These are phyloP conservation scores for Hypoxylon fuscum DNA, from an alignment of 495 filamentous ascomycete species.

Conservation along the genomic window DNA sequence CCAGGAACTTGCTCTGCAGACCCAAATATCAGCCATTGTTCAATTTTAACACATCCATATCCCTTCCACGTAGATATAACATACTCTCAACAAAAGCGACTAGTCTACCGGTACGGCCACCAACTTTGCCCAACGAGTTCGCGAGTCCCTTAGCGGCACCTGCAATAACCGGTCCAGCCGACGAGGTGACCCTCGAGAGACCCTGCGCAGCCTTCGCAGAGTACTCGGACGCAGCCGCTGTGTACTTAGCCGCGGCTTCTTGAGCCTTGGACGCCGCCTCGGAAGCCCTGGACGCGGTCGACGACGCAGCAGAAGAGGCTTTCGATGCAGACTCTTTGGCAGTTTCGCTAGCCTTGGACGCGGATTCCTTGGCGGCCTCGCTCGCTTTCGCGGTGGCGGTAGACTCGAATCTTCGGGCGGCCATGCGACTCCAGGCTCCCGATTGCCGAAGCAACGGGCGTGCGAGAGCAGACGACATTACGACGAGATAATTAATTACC, in stretches of 20 bases:
- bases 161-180: constrained; percentile 79
- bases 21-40: constrained; percentile 40
- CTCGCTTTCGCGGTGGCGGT: constrained; percentile 45
- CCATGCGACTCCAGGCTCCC: constrained; percentile 52
- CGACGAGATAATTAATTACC: too few relatives aligned
- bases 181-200: constrained; percentile 80
- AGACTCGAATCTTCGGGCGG: constrained; percentile 60
- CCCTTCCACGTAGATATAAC: constrained; percentile 45
- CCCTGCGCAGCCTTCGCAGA: constrained; percentile 84
- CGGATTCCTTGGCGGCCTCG: constrained; percentile 31
- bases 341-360: constrained; percentile 69
- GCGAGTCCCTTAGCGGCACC: constrained; percentile 71
- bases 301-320: constrained; percentile 67
- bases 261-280: constrained; percentile 67
- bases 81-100: constrained; percentile 88
- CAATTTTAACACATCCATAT: constrained; percentile 6
- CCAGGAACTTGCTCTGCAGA: constrained; percentile 81
- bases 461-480: constrained; percentile 44
- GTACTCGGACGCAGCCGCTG: constrained; percentile 68
- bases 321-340: constrained; percentile 67
- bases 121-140: constrained; percentile 75
- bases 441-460: constrained; percentile 49
- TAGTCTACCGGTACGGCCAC: constrained; percentile 83
- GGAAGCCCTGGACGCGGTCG: constrained; percentile 67
- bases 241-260: constrained; percentile 68